Base-by-base conservation (phyloP, 2,329 filamentous ascomycete genomes). In the Anisogramma anomala region DNA sequence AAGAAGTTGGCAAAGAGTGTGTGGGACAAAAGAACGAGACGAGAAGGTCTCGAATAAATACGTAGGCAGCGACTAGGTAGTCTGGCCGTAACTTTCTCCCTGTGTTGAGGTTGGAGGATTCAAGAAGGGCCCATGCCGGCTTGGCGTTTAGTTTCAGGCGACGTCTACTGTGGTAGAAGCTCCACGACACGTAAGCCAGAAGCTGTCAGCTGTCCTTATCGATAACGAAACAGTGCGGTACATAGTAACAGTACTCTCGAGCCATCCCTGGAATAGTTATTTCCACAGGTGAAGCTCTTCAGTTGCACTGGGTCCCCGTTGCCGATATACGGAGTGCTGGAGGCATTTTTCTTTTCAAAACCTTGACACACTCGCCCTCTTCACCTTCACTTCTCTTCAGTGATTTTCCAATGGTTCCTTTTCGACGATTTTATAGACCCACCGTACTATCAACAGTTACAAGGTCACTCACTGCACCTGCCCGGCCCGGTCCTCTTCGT, bases 381-480 rank as follows among this genome's bases (percentile, higher is more conserved):
- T 11, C 13, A 11, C 10, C 13, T n/a, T 33, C 15, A 19, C 18
- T 8, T 22, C 17, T 31, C 15, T n/a, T 4, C 17, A 14, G 20
- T 18, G 18, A 28, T 25, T 19, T 17, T 30, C 20, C 34, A 36
- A 47, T 47, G 44, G 30, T 47, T 40, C 25, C 44, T 32, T 8
- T 38, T 30, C 41, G 41, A 37, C 9, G 37, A 11, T 14, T 39
- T 18, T n/a, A 19, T 20, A 26, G 31, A 20, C 2, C 28, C 17
- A 22, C 41, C 15, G 19, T 39, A 15, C 15, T 33, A 9, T 38
- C 37, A 10, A 32, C 34, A 6, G 11, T 45, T 49, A 27, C 44
- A 49, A 49, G 45, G 42, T 45, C 49, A 11, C 35, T 46, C 33
- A 41, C 37, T 35, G 37, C 31, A 33, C 13, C 34, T 37, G 20